Evolutionary conservation across 2,329 filamentous ascomycete species (phyloP), one percentile per base, ranked within the genome.

Genomic region (Cladosporium sp.): DNA sequence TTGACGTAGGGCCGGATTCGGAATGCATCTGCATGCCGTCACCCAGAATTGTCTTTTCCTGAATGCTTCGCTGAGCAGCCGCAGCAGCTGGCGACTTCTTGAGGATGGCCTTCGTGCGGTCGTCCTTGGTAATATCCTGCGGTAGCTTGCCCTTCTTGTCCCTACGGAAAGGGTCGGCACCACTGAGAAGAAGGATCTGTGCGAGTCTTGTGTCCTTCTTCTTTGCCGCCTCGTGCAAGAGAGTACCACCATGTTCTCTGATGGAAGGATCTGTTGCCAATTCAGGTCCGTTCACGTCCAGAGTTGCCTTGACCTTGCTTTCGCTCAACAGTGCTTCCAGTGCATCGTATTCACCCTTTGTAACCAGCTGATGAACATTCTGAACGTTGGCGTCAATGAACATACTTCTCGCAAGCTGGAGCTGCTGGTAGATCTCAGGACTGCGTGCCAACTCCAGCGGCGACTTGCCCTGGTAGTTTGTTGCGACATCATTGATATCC

Each of bases 61-160:
- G 95, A 41, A 99, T 97, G 44, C 93, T 93, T 65, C 94, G 87
- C 79, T 98, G 95, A 1, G 95, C 95, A 15, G 93, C 93, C 8
- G 95, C 93, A 7, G 95, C 95, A 14, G 95, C 95, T 6, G 95
- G 95, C 0, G 94, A 98, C 74, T 90, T 92, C 81, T 98, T 99
- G 58, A 99, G 82, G 74, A 99, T 94, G 11, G 91, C 88, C 66
- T 90, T 88, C 18, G 92, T 97, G 67, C 87, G 87, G 74, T 99
- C 95, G 77, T 99, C 95, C 75, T 95, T 97, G 62, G 95, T 98
- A 55, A 97, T 90, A 78, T 97, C 94, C 76, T 99, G 95, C 2
- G 95, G 93, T 36, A 99, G 85, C 79, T 96, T 98, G 59, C 95
- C 95, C 80, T 93, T 97, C 73, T 93, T 91, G 79, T 99, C 95